Evolutionary conservation across 306 rosid genomes (phyloP).

Genomic region (Acacia confusa): DNA sequence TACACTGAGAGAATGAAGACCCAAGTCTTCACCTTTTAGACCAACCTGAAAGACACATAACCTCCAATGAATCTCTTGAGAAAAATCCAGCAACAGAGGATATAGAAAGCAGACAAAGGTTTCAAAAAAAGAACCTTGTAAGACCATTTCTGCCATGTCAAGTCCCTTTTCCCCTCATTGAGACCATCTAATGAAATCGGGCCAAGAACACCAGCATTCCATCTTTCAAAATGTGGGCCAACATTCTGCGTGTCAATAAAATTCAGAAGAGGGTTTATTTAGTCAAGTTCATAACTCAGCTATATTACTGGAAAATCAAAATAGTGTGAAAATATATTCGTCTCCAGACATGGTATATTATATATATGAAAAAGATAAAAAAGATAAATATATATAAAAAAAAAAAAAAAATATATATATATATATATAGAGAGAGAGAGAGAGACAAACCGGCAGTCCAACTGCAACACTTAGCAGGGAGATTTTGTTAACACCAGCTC

Average conservation of each 20-base stretch:
- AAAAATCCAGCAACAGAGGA: constrained; percentile 15
- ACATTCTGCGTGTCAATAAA: constrained; percentile 64
- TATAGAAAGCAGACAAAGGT: constrained; percentile 6
- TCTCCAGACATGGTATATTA: neutral
- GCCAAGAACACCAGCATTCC: constrained; percentile 98
- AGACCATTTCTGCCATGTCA: constrained; percentile 99
- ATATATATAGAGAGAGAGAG: constrained; percentile 16
- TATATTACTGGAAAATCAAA: constrained; percentile 11
- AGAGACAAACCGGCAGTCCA: constrained; percentile 81
- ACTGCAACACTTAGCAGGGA: constrained; percentile 92
- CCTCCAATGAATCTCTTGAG: constrained; percentile 28
- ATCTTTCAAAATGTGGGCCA: constrained; percentile 96
- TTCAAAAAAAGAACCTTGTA: constrained; percentile 66
- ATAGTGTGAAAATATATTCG: neutral
- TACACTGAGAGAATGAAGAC: constrained; percentile 93
- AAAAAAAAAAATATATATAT: too few species aligned
- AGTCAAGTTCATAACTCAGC: constrained; percentile 20
- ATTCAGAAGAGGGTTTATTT: neutral
- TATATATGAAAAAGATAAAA: too few species aligned
- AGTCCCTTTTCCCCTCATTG: constrained; percentile 87
- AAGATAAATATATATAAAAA: too few species aligned
- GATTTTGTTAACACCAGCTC: constrained; percentile 83
- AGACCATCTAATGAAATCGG: constrained; percentile 85
- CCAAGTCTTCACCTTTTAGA: constrained; percentile 82
- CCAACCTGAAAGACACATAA: constrained; percentile 65